phyloP scores from a whole-genome alignment of 1,284 basidiomycete species.

The Athelia sp. region DNA sequence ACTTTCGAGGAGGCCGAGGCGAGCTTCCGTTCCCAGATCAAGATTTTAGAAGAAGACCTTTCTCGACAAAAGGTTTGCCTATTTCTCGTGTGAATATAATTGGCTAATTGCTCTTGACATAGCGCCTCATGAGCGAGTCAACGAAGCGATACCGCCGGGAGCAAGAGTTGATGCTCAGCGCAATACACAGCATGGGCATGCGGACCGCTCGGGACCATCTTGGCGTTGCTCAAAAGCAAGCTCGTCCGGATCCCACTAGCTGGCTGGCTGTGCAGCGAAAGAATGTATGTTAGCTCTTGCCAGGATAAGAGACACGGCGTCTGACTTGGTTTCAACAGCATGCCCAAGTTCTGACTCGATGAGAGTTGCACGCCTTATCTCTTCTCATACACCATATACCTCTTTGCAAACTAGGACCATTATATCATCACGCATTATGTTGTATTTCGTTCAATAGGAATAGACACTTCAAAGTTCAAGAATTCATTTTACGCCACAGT shows the following conservation, averaged over 20 bases:
- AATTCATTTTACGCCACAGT: too few relatives aligned
- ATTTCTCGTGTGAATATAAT: not conserved
- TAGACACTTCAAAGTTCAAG: too few relatives aligned
- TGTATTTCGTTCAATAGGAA: too few relatives aligned
- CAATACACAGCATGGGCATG: slow-evolving; percentile 69
- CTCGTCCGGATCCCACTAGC: slow-evolving; percentile 37
- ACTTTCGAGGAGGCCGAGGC: slow-evolving; percentile 70
- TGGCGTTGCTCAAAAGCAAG: slow-evolving; percentile 29
- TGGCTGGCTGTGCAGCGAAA: slow-evolving; percentile 61
- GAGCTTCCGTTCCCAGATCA: slow-evolving; percentile 65
- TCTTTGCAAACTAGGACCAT: not conserved
- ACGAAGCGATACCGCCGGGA: slow-evolving; percentile 67
- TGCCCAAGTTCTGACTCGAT: not conserved
- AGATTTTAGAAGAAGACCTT: slow-evolving; percentile 68
- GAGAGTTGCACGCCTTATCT: not conserved
- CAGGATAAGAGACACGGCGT: too few relatives aligned
- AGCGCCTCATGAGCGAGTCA: slow-evolving; percentile 53
- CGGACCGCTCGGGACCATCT: slow-evolving; percentile 51
- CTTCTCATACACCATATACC: not conserved
- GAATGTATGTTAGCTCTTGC: slow-evolving; percentile 31
- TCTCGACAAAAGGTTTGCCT: slow-evolving; percentile 49
- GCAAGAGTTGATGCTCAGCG: slow-evolving; percentile 75
- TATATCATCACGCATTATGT: too few relatives aligned
- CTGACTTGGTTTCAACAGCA: slow-evolving; percentile 1
- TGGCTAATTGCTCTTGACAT: slow-evolving; percentile 8